These are phyloP conservation scores for Chimonanthus praecox DNA, from an alignment of 164 flowering plant genomes.

Conservation along the genomic window DNA sequence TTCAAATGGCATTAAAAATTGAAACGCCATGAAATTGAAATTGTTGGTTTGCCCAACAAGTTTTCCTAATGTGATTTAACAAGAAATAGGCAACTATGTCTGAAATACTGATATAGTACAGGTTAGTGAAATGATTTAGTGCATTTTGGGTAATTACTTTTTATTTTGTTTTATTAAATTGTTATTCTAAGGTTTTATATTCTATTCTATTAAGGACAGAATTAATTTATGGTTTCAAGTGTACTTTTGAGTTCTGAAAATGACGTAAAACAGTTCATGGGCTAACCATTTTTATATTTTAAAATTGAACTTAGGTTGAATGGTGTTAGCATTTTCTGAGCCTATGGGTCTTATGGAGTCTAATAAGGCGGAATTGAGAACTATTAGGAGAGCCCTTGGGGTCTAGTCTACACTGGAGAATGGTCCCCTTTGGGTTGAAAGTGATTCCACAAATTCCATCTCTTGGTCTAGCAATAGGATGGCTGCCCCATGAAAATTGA, in stretches of 20 bases:
- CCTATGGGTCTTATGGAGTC: too few relatives aligned
- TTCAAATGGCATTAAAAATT: too few relatives aligned
- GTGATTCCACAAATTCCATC: too few relatives aligned
- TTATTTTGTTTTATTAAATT: not conserved
- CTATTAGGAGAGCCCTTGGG: too few relatives aligned
- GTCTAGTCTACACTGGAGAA: too few relatives aligned
- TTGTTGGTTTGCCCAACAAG: not conserved
- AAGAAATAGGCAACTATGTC: not conserved
- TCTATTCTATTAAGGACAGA: too few relatives aligned
- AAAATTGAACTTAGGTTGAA: not conserved
- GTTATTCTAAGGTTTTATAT: not conserved
- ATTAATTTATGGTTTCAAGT: not conserved
- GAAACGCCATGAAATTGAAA: too few relatives aligned
- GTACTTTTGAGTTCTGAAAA: not conserved
- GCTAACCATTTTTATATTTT: not conserved
- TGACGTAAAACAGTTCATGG: not conserved
- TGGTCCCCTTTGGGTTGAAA: too few relatives aligned
- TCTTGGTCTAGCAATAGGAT: too few relatives aligned
- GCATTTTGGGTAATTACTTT: not conserved
- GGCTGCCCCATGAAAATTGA: too few relatives aligned
- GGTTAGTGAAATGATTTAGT: not conserved
- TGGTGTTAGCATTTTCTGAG: too few relatives aligned
- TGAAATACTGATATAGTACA: not conserved
- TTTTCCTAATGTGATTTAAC: not conserved
- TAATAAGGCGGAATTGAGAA: too few relatives aligned